These are phyloP conservation scores for Silene coronaria DNA, from an alignment of 179 eudicot species.

Conservation along the genomic window DNA sequence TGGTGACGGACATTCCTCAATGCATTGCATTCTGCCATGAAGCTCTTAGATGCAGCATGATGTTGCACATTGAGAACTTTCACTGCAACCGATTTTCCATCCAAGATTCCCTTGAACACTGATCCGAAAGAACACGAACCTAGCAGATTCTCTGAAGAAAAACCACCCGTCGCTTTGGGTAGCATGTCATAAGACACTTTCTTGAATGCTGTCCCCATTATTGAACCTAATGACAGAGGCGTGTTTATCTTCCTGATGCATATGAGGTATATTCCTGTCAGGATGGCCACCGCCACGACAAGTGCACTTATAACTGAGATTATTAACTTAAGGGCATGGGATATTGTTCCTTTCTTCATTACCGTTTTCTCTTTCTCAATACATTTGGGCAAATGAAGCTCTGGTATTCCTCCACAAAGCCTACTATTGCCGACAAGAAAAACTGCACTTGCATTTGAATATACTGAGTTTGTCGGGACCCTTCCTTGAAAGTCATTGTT, in stretches of 20 bases:
- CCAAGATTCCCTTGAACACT: constrained; percentile 22
- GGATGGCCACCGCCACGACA: background rate
- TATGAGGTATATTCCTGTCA: background rate
- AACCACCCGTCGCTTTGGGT: constrained; percentile 24
- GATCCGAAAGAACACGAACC: constrained; percentile 22
- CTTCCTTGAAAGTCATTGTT: constrained; percentile 20
- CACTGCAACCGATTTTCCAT: constrained; percentile 16
- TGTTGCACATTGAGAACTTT: constrained; percentile 20
- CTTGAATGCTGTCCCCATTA: background rate
- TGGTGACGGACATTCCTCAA: constrained; percentile 25
- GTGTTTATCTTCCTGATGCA: background rate
- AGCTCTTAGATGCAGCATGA: constrained; percentile 19
- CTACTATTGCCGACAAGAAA: constrained; percentile 10
- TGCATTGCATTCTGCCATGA: constrained; percentile 21
- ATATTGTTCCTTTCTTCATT: background rate
- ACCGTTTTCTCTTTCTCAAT: background rate
- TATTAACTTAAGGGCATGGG: background rate
- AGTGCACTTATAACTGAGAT: constrained; percentile 1
- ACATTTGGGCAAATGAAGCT: constrained; percentile 20
- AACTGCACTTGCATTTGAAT: constrained; percentile 7
- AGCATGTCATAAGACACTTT: constrained; percentile 22
- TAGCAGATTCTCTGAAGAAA: constrained; percentile 17
- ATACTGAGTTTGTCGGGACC: constrained; percentile 20
- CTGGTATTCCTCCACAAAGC: constrained; percentile 25
- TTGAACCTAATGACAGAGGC: background rate